Percentiles rank a stretch among this genome's conserved stretches.
Evolutionary conservation across 2,329 filamentous ascomycete genomes (phyloP).

Genomic region (Aspergillus candidus): DNA sequence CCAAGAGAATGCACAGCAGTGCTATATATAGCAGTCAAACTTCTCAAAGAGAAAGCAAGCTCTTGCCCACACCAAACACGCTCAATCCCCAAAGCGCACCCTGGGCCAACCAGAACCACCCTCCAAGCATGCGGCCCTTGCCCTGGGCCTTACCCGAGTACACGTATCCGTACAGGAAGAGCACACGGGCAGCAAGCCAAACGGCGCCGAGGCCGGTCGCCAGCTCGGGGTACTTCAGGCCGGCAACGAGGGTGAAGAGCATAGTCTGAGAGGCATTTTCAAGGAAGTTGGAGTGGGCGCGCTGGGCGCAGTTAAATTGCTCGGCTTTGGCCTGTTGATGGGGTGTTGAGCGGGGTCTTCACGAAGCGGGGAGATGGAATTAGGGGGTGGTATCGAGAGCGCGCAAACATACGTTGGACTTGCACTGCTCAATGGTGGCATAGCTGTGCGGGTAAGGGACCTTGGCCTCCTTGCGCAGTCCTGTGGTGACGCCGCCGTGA

Average conservation of each 20-base stretch:
- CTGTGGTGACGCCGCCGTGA: conserved; percentile 44
- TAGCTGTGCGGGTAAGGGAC: conserved; percentile 55
- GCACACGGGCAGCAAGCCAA: conserved; percentile 47
- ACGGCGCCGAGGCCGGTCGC: conserved; percentile 41
- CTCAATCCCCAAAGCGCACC: conserved; percentile 35
- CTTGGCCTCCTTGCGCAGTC: conserved; percentile 47
- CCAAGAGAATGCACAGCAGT: too few species aligned
- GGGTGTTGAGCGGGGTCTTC: not conserved
- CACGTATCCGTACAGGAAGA: conserved; percentile 47
- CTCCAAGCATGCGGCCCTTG: conserved; percentile 31
- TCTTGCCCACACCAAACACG: conserved; percentile 31
- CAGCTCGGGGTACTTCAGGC: conserved; percentile 48
- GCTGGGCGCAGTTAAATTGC: conserved; percentile 50
- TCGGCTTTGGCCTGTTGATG: conserved; percentile 35
- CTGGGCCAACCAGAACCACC: conserved; percentile 36
- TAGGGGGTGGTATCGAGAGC: conserved; percentile 20
- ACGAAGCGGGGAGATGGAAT: not conserved
- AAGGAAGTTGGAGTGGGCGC: conserved; percentile 54
- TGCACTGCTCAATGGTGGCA: conserved; percentile 51
- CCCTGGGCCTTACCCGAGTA: conserved; percentile 35
- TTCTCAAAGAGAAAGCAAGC: conserved; percentile 22
- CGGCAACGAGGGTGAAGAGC: conserved; percentile 48
- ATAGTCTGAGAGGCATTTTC: conserved; percentile 53
- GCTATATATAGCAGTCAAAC: too few species aligned
- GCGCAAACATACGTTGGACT: conserved; percentile 35